Evolutionary conservation across 148 eudicot genomes (phyloP), one percentile per base, ranked within the genome.

Genomic region (Mesembryanthemum crystallinum): DNA sequence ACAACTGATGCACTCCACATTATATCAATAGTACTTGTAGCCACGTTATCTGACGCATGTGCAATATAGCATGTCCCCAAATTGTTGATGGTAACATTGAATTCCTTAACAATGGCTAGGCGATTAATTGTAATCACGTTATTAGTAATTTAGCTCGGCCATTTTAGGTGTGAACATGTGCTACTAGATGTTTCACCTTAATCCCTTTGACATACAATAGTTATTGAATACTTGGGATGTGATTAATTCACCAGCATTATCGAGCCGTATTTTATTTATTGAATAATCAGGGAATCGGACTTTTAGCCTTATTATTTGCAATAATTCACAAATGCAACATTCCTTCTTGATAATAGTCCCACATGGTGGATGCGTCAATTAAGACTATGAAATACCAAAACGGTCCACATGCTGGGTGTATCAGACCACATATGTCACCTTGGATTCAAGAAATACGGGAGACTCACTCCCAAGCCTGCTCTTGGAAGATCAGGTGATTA

Each of bases 151-250:
- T 67, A 17, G 35, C 75, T 0, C 81, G 32, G 35, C 82, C 71
- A 67, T 84, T 84, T 81, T 78, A 73, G 18, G 84, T 84, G 18
- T 84, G 80, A n/a, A 77, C 76, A 79, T 81, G 80, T 24, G 78
- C 73, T 5, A 78, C 69, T 1, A 71, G 77, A 65, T 81, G 81
- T 69, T 84, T 72, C 49, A 81, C 60, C 12, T 4, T 59, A 20
- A 76, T 72, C 10, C 77, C 82, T 67, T 75, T n/a, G 80, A 58
- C 61, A 67, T 66, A 60, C 76, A 78, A 73, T 63, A 84, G 21
- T 81, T 81, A 75, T 75, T 67, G 52, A 84, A 84, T 1, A 80
- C 64, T 25, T 78, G 25, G 13, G 39, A 43, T 42, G 71, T 43
- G 37, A 67, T n/a, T n/a, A n/a, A 67, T 43, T 42, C 32, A 7